phyloP scores from a whole-genome alignment of 805 yeast genomes.

The Teunomyces tritomae region DNA sequence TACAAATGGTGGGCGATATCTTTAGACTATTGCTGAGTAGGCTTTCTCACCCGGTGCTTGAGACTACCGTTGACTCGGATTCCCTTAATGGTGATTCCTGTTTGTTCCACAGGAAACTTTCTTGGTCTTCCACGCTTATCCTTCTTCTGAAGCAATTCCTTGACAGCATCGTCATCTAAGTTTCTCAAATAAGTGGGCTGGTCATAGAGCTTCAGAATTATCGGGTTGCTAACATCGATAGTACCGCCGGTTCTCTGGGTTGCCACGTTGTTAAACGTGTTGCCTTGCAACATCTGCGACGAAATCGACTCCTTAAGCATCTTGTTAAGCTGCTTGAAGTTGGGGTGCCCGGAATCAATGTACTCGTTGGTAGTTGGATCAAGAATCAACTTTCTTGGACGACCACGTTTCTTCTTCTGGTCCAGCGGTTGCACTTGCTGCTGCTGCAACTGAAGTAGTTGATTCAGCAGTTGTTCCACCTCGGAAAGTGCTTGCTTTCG shows the following conservation, averaged over 20 bases:
- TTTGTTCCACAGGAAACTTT: slow-evolving; percentile 46
- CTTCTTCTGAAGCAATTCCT: slow-evolving; percentile 36
- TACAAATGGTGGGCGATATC: too few species aligned
- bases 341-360: slow-evolving; percentile 41
- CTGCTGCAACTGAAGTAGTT: slow-evolving; percentile 1
- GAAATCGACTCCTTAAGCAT: slow-evolving; percentile 15
- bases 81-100: slow-evolving; percentile 44
- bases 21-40: background rate
- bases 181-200: slow-evolving; percentile 29
- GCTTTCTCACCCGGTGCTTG: slow-evolving; percentile 9
- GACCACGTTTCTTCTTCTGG: slow-evolving; percentile 38
- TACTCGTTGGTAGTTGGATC: slow-evolving; percentile 42
- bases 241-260: background rate
- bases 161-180: slow-evolving; percentile 31
- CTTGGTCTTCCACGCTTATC: slow-evolving; percentile 51
- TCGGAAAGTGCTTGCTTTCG: slow-evolving; percentile 5
- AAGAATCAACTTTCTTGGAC: slow-evolving; percentile 40
- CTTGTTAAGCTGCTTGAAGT: slow-evolving; percentile 39
- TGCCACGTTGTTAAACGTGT: slow-evolving; percentile 2
- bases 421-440: slow-evolving; percentile 9
- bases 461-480: slow-evolving; percentile 12
- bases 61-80: slow-evolving; percentile 36
- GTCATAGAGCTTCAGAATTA: slow-evolving; percentile 19
- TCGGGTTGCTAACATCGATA: slow-evolving; percentile 3
- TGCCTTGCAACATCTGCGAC: slow-evolving; percentile 2